These are phyloP conservation scores for Strobilomyces confusus DNA, from an alignment of 768 basidiomycete species.

Conservation along the genomic window DNA sequence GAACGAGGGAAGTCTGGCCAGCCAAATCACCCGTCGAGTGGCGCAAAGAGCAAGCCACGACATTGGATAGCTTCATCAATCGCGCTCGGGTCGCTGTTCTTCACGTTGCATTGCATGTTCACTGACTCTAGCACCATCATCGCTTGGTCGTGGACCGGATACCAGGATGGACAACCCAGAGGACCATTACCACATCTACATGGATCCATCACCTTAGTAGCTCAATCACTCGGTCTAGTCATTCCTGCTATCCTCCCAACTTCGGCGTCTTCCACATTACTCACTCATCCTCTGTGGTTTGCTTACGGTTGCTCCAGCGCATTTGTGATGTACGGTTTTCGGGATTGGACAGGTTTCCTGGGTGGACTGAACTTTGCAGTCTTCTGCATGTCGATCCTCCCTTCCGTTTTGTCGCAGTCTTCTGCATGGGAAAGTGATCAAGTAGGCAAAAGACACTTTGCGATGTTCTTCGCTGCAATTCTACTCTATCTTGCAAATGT, in stretches of 20 bases:
- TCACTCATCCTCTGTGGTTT: constrained; percentile 52
- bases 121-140: constrained; percentile 75
- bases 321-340: constrained; percentile 53
- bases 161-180: constrained; percentile 49
- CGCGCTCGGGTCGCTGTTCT: constrained; percentile 65
- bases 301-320: constrained; percentile 48
- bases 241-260: constrained; percentile 34
- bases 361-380: constrained; percentile 61
- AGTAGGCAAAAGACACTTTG: constrained; percentile 48
- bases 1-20: neutral
- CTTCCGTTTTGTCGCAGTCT: constrained; percentile 47
- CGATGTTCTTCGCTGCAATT: constrained; percentile 57
- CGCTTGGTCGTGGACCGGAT: constrained; percentile 91
- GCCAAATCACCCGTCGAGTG: neutral
- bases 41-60: constrained; percentile 9
- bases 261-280: constrained; percentile 17
- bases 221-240: constrained; percentile 55
- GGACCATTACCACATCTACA: constrained; percentile 75
- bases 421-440: constrained; percentile 34
- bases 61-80: constrained; percentile 43
- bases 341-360: constrained; percentile 66
- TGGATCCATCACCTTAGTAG: constrained; percentile 62
- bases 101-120: constrained; percentile 67
- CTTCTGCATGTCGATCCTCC: constrained; percentile 63
- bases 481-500: constrained; percentile 65